These are phyloP conservation scores for Phlyctochytrium bullatum DNA, from an alignment of 192 early-diverging fungal genomes.

Conservation along the genomic window DNA sequence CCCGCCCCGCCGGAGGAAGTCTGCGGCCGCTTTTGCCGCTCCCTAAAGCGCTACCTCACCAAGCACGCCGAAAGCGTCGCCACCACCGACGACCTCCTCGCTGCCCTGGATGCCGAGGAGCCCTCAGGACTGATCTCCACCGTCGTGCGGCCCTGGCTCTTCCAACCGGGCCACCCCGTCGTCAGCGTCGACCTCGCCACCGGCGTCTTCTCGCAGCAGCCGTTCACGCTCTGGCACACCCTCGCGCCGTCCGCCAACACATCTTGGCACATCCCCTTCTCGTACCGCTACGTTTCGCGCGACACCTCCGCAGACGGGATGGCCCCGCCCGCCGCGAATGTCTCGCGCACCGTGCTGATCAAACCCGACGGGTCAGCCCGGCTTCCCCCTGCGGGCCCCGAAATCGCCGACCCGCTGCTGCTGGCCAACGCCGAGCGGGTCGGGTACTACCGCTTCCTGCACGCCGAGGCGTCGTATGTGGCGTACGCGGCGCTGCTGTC, in stretches of 20 bases:
- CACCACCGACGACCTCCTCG: conserved; percentile 2
- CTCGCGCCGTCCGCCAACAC: neutral
- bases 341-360: neutral
- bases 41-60: conserved; percentile 11
- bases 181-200: neutral
- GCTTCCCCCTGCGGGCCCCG: neutral
- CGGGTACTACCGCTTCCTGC: conserved; percentile 13
- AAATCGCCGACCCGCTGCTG: neutral
- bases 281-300: neutral
- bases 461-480: neutral
- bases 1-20: no score
- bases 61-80: conserved; percentile 2
- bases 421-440: conserved; percentile 10
- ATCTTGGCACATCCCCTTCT: neutral
- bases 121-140: conserved; percentile 3
- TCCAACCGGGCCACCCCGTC: conserved; percentile 17
- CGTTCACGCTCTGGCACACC: conserved; percentile 6
- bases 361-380: neutral
- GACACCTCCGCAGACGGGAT: neutral
- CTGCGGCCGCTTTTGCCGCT: conserved; percentile 19
- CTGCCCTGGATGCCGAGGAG: conserved; percentile 11
- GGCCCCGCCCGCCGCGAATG: neutral
- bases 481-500: neutral
- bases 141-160: conserved; percentile 15
- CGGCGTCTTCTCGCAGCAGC: conserved; percentile 12